Percentiles rank a stretch among this genome's conserved stretches.
Conservation (phyloP, 768 basidiomycete species). For the Tubosaeta sp. region DNA sequence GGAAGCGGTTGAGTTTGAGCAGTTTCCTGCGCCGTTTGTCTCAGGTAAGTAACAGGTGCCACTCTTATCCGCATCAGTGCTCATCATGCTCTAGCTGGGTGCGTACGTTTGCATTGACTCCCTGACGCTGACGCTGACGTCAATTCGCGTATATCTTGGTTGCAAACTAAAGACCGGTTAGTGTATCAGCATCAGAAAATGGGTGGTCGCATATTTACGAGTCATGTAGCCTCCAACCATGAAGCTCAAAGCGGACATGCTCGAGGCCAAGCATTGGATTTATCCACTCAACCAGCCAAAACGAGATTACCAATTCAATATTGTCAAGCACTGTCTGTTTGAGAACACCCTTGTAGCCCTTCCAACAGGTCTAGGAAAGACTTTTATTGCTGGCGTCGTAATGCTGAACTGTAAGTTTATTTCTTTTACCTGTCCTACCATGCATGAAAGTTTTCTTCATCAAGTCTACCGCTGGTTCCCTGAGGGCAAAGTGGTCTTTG, state of each 20-base stretch:
- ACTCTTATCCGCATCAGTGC: neutral
- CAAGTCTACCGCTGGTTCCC: conserved; percentile 92
- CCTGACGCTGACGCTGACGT: conserved; percentile 5
- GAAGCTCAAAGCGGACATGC: conserved; percentile 73
- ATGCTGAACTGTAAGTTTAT: conserved; percentile 84
- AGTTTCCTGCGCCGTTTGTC: conserved; percentile 79
- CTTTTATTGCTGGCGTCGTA: conserved; percentile 93
- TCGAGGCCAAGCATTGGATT: conserved; percentile 82
- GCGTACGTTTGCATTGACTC: conserved; percentile 24
- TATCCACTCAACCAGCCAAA: conserved; percentile 86
- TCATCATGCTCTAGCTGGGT: conserved; percentile 46
- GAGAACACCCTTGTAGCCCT: conserved; percentile 93
- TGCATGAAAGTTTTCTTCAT: conserved; percentile 4
- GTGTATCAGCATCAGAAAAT: neutral
- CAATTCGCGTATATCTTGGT: neutral
- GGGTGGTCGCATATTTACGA: neutral
- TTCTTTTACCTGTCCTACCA: neutral
- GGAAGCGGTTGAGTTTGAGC: conserved; percentile 67
- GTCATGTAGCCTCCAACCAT: conserved; percentile 59
- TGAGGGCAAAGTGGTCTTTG: conserved; percentile 86
- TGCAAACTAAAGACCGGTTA: conserved; percentile 29
- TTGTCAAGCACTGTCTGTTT: conserved; percentile 78
- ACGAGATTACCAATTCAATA: conserved; percentile 94
- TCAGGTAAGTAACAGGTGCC: conserved; percentile 43
- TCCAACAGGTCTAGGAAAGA: conserved; percentile 96